Evolutionary conservation across 2,329 filamentous ascomycete species (phyloP).

Genomic region (Myrmaecium sp.): DNA sequence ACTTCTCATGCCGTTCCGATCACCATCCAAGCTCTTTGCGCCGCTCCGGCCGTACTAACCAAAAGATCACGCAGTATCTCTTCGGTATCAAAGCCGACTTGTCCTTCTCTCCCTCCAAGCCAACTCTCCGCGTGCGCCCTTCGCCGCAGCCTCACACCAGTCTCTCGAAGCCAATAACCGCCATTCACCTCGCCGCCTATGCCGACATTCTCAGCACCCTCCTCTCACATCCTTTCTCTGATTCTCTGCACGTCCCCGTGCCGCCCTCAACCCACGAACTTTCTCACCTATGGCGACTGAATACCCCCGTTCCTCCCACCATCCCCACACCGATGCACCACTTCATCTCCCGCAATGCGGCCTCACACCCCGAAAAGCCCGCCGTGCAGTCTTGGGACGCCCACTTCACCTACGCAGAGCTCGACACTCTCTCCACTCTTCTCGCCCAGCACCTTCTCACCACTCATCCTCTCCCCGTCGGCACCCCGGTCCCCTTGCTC

Average conservation of each 20-base stretch:
- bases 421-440: slow-evolving; percentile 2
- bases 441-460: slow-evolving; percentile 2
- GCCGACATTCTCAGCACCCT: slow-evolving; percentile 18
- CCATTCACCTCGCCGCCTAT: slow-evolving; percentile 25
- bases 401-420: slow-evolving; percentile 2
- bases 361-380: slow-evolving; percentile 15
- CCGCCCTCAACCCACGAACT: slow-evolving; percentile 23
- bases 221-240: slow-evolving; percentile 16
- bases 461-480: background rate
- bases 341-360: slow-evolving; percentile 24
- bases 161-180: slow-evolving; percentile 27
- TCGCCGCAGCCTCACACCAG: slow-evolving; percentile 24
- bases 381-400: slow-evolving; percentile 5
- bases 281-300: slow-evolving; percentile 32
- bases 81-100: no score
- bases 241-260: slow-evolving; percentile 17
- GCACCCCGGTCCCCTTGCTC: slow-evolving; percentile 10
- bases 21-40: no score
- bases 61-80: no score
- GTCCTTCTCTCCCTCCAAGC: slow-evolving; percentile 12
- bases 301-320: slow-evolving; percentile 25
- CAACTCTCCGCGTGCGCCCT: slow-evolving; percentile 20
- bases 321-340: slow-evolving; percentile 31
- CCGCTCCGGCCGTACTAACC: no score
- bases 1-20: no score